Conservation (phyloP, 73 alveolate genomes). For the Diophrys appendiculata region DNA sequence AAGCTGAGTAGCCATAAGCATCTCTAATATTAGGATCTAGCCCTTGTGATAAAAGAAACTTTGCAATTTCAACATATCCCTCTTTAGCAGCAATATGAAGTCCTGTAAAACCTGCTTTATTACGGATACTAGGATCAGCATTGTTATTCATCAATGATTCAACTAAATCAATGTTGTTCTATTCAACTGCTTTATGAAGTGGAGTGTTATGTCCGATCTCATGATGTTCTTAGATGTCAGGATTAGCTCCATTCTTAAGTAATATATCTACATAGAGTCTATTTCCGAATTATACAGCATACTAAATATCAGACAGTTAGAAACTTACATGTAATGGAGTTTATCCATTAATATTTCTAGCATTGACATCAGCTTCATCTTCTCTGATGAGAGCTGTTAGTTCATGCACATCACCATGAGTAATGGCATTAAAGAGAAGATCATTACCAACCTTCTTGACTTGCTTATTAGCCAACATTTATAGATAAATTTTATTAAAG, state of each 20-base stretch:
- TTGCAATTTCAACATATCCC: constrained; percentile 16
- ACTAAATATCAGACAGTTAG: not conserved
- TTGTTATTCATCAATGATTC: constrained; percentile 68
- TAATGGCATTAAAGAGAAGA: constrained; percentile 75
- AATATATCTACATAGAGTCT: constrained; percentile 51
- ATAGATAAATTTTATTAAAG: too few species aligned
- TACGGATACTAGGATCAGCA: constrained; percentile 69
- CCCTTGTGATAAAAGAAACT: constrained; percentile 34
- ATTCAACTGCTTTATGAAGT: constrained; percentile 76
- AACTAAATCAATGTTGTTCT: constrained; percentile 59
- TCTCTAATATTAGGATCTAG: constrained; percentile 77
- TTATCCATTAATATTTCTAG: constrained; percentile 76
- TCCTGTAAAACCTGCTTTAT: constrained; percentile 71
- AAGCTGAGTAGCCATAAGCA: constrained; percentile 71
- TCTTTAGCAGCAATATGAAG: constrained; percentile 74
- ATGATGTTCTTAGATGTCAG: constrained; percentile 67
- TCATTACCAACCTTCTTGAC: constrained; percentile 58
- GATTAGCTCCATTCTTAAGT: constrained; percentile 73
- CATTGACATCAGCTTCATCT: constrained; percentile 75
- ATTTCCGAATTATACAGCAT: constrained; percentile 9
- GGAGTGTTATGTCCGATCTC: constrained; percentile 81
- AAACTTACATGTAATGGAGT: constrained; percentile 61
- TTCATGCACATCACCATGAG: constrained; percentile 76
- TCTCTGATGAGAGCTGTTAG: constrained; percentile 69
- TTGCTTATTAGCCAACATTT: not conserved